These are phyloP conservation scores for Hymenoscyphus linearis DNA, from an alignment of 2,329 filamentous ascomycete genomes.

Conservation along the genomic window DNA sequence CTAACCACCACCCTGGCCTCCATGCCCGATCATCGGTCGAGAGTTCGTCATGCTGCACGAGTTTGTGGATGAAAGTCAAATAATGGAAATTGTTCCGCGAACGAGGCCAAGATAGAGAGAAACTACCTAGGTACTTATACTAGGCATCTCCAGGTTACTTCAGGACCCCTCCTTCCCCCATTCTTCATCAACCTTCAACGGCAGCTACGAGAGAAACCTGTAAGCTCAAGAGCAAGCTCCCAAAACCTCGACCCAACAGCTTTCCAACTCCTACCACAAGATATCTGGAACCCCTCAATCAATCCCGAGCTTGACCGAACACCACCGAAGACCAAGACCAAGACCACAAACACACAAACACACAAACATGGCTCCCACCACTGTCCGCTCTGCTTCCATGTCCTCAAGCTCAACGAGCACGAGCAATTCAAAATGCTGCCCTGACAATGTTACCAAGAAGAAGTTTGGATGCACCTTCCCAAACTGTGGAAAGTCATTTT, in stretches of 20 bases:
- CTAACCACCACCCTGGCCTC: neutral
- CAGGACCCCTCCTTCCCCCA: constrained; percentile 18
- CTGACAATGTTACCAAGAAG: constrained; percentile 25
- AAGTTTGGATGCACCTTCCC: constrained; percentile 37
- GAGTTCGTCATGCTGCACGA: constrained; percentile 14
- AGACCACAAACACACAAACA: no score
- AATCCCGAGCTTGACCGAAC: neutral
- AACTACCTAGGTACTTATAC: constrained; percentile 22
- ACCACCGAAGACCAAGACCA: no score
- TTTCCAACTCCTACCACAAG: constrained; percentile 1
- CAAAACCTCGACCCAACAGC: constrained; percentile 1
- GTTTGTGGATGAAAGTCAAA: constrained; percentile 19
- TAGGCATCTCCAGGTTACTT: constrained; percentile 17
- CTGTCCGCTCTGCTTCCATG: constrained; percentile 24
- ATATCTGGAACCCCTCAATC: neutral
- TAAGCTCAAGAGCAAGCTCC: neutral
- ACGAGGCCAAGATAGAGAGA: neutral
- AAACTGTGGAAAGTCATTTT: constrained; percentile 42
- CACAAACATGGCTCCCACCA: constrained; percentile 26
- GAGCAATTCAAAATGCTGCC: constrained; percentile 20
- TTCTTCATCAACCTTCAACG: constrained; percentile 1
- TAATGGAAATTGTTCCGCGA: constrained; percentile 24
- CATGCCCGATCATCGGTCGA: constrained; percentile 26
- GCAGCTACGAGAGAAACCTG: neutral
- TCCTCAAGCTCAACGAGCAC: constrained; percentile 25